Percentiles rank a stretch among this genome's conserved stretches.
These are phyloP conservation scores for Mortierella hygrophila DNA, from an alignment of 192 early-diverging fungal genomes.

Conservation along the genomic window DNA sequence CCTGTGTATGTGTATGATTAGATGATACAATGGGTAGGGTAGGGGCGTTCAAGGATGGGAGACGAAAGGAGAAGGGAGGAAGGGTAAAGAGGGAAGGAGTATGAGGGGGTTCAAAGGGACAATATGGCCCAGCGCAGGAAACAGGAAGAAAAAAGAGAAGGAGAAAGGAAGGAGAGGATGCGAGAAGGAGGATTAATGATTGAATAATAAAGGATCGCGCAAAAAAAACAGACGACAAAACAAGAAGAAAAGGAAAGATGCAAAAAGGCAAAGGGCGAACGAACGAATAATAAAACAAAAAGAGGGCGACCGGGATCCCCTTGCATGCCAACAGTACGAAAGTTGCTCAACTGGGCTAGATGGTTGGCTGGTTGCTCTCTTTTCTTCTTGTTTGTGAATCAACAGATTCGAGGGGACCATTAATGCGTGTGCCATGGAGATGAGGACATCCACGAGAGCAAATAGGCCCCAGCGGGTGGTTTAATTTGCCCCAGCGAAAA, in stretches of 20 bases:
- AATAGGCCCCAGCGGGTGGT: slow-evolving; percentile 5
- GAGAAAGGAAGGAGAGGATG: neutral
- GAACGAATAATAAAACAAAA: neutral
- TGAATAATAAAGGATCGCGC: neutral
- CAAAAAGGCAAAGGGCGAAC: neutral
- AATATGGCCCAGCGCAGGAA: no score
- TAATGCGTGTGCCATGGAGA: no score
- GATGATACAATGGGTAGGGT: neutral
- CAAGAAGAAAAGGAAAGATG: neutral
- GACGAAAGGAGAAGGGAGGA: neutral
- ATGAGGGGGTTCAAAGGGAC: no score
- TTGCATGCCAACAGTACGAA: neutral
- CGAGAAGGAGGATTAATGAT: neutral
- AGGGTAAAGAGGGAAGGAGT: neutral
- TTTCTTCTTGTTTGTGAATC: no score
- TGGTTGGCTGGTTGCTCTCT: neutral
- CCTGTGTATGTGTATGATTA: neutral
- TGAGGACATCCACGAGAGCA: neutral
- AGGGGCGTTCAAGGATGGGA: slow-evolving; percentile 2
- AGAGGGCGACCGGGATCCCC: neutral
- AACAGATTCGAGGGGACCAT: no score
- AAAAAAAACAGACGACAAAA: neutral
- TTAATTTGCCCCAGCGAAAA: slow-evolving; percentile 5
- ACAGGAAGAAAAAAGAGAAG: neutral
- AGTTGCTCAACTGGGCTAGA: neutral